Evolutionary conservation across 163 green algal species (phyloP).

Genomic region (Chloromonas sp.): DNA sequence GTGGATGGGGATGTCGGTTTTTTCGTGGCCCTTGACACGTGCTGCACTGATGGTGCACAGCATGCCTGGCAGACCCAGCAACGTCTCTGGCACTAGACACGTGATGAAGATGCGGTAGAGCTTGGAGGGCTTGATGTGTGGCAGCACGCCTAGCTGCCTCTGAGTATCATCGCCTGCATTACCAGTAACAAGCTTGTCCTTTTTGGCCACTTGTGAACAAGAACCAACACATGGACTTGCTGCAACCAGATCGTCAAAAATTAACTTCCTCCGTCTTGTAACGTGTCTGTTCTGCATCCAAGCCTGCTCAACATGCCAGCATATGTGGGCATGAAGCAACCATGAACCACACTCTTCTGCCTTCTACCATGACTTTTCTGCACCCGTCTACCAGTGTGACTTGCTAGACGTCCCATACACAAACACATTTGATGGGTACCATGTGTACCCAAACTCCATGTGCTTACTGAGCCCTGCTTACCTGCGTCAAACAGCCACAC

Average conservation of each 20-base stretch:
- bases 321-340: too few species aligned
- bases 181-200: too few species aligned
- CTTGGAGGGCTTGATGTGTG: constrained; percentile 46
- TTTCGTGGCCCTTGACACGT: constrained; percentile 48
- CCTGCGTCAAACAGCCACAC: constrained; percentile 68
- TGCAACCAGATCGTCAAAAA: not conserved
- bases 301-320: too few species aligned
- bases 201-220: not conserved
- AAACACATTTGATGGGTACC: too few species aligned
- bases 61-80: constrained; percentile 54
- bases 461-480: constrained; percentile 4
- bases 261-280: not conserved
- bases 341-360: too few species aligned
- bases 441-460: too few species aligned
- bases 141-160: constrained; percentile 40
- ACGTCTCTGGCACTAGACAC: constrained; percentile 31
- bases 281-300: too few species aligned
- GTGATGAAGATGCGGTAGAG: constrained; percentile 67
- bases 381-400: too few species aligned
- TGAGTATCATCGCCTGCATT: constrained; percentile 67
- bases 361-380: too few species aligned
- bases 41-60: constrained; percentile 60
- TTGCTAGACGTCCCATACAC: too few species aligned
- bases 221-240: not conserved
- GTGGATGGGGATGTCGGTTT: constrained; percentile 68